A percentile compares a stretch with the other conserved stretches of the same genome.
phyloP scores from a whole-genome alignment of 305 asterid species.

The Fraxinus platypoda region DNA sequence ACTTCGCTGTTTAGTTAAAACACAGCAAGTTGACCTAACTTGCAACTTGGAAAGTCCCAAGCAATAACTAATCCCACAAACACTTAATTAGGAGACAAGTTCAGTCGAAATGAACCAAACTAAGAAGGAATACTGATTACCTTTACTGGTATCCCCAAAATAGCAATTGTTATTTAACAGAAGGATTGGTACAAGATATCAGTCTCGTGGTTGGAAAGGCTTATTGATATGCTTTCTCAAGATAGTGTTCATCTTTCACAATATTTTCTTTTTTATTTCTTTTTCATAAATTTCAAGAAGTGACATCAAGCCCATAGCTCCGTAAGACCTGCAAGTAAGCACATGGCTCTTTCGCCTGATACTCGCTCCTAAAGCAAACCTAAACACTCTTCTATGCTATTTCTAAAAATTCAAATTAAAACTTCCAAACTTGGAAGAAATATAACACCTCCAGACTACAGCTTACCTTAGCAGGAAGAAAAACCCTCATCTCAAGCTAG shows the following conservation, averaged over 20 bases:
- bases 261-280: background rate
- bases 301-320: background rate
- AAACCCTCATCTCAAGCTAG: conserved; percentile 3
- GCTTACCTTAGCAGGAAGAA: background rate
- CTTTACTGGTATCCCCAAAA: background rate
- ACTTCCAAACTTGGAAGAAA: background rate
- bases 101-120: background rate
- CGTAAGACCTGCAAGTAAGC: background rate
- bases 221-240: background rate
- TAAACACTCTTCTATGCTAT: background rate
- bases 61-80: background rate
- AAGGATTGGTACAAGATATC: background rate
- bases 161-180: background rate
- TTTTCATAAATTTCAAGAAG: background rate
- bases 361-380: background rate
- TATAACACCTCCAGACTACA: background rate
- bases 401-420: background rate
- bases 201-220: background rate
- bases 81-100: background rate
- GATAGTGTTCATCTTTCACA: background rate
- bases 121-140: background rate
- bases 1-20: background rate
- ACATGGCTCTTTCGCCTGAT: background rate
- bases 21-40: background rate
- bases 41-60: background rate